Conservation (phyloP, 2,329 filamentous ascomycete species). For the Phyllosticta paracitricarpa region DNA sequence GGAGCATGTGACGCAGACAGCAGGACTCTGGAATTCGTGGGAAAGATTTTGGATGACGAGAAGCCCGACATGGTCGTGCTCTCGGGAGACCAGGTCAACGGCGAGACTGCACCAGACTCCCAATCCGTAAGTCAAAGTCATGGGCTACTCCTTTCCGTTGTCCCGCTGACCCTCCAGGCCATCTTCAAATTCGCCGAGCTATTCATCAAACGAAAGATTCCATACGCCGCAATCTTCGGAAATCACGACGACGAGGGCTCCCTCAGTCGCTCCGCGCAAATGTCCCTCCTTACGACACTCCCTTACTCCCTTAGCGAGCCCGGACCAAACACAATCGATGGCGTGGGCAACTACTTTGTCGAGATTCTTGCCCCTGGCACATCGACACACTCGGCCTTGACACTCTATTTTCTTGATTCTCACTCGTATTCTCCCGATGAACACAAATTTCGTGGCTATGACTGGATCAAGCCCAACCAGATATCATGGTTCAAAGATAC, state of each 20-base stretch:
- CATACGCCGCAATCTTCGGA: conserved; percentile 88
- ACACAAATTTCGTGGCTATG: conserved; percentile 79
- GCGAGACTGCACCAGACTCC: conserved; percentile 81
- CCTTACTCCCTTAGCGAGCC: conserved; percentile 82
- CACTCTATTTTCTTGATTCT: conserved; percentile 89
- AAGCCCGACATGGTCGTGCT: conserved; percentile 87
- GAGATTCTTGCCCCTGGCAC: conserved; percentile 74
- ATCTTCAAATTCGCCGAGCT: conserved; percentile 88
- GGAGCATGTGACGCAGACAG: conserved; percentile 85
- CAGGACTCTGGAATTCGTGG: conserved; percentile 81
- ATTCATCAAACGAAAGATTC: conserved; percentile 77
- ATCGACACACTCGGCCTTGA: conserved; percentile 80
- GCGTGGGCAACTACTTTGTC: conserved; percentile 89
- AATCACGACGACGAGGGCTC: conserved; percentile 94
- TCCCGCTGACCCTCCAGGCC: conserved; percentile 41
- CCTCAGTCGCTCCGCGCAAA: conserved; percentile 65
- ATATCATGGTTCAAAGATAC: conserved; percentile 90
- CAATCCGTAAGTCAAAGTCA: conserved; percentile 53
- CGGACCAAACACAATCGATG: conserved; percentile 74
- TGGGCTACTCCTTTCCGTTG: not conserved
- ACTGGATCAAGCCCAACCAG: conserved; percentile 92
- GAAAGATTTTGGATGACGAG: conserved; percentile 76
- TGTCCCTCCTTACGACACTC: conserved; percentile 75
- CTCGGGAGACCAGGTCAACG: conserved; percentile 91
- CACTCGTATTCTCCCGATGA: conserved; percentile 89